Evolutionary conservation across 1,284 basidiomycete species (phyloP).

Genomic region (Tylopilus orsonianus): DNA sequence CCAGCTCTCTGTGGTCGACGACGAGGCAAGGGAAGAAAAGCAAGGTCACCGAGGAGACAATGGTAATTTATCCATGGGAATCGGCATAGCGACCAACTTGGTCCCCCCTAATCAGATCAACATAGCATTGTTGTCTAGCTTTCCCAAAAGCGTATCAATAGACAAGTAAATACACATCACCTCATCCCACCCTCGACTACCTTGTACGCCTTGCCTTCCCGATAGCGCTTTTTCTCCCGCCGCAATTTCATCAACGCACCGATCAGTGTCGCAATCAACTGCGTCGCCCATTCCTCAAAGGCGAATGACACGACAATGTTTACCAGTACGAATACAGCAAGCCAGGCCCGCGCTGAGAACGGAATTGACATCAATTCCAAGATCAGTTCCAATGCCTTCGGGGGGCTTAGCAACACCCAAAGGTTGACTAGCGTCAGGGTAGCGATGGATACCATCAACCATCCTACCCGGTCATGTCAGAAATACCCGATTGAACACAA

Average conservation of each 20-base stretch:
- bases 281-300: conserved; percentile 80
- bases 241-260: conserved; percentile 47
- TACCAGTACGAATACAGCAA: conserved; percentile 68
- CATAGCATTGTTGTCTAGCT: too few relatives aligned
- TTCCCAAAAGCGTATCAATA: background rate
- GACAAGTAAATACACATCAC: conserved; percentile 17
- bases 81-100: background rate
- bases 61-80: too few relatives aligned
- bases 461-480: conserved; percentile 46
- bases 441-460: conserved; percentile 75
- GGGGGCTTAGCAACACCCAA: conserved; percentile 73
- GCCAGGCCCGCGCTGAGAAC: conserved; percentile 62
- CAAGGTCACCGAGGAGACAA: background rate
- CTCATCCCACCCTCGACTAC: conserved; percentile 67
- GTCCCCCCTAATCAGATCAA: conserved; percentile 1
- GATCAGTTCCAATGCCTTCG: conserved; percentile 58
- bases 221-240: conserved; percentile 45
- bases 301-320: conserved; percentile 77
- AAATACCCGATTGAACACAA: background rate
- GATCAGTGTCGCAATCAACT: conserved; percentile 57
- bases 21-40: background rate
- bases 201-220: conserved; percentile 71
- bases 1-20: conserved; percentile 30
- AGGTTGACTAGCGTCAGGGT: conserved; percentile 71
- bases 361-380: conserved; percentile 84